Evolutionary conservation across 805 yeast genomes (phyloP).

Genomic region (Candida endomychidarum): DNA sequence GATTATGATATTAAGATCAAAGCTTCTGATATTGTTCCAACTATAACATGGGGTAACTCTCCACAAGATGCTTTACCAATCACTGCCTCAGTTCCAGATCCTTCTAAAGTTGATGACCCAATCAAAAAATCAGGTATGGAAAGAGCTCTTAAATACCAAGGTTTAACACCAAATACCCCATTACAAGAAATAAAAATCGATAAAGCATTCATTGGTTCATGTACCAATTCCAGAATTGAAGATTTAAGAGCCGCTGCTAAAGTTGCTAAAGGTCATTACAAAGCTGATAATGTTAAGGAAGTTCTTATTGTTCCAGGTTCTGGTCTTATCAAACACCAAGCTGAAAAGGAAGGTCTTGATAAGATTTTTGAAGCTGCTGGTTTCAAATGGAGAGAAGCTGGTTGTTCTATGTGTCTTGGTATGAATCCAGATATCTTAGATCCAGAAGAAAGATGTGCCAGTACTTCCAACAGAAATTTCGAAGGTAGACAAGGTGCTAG

Average conservation of each 20-base stretch:
- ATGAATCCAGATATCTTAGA: conserved; percentile 97
- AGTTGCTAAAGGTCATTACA: conserved; percentile 85
- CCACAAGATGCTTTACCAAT: conserved; percentile 98
- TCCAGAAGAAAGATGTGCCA: conserved; percentile 97
- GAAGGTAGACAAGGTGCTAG: conserved; percentile 98
- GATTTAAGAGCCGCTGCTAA: conserved; percentile 94
- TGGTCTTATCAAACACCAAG: conserved; percentile 89
- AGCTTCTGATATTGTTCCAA: conserved; percentile 86
- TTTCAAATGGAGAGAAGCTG: conserved; percentile 99
- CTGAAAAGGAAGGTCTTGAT: conserved; percentile 93
- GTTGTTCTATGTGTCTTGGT: conserved; percentile 99
- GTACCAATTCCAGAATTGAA: conserved; percentile 97
- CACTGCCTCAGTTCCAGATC: conserved; percentile 88
- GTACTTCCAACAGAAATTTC: conserved; percentile 97
- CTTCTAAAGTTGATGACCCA: conserved; percentile 67
- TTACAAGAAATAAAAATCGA: conserved; percentile 75
- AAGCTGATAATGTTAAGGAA: conserved; percentile 75
- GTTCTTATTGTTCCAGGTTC: conserved; percentile 98
- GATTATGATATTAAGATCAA: conserved; percentile 80
- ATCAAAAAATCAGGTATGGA: conserved; percentile 80
- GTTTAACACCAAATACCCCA: conserved; percentile 79
- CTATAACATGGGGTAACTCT: conserved; percentile 99
- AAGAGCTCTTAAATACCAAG: conserved; percentile 91
- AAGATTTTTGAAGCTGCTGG: conserved; percentile 90
- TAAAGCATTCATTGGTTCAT: conserved; percentile 96